Evolutionary conservation across 1,284 basidiomycete species (phyloP), one percentile per base, ranked within the genome.

Genomic region (Thecaphora frezii): DNA sequence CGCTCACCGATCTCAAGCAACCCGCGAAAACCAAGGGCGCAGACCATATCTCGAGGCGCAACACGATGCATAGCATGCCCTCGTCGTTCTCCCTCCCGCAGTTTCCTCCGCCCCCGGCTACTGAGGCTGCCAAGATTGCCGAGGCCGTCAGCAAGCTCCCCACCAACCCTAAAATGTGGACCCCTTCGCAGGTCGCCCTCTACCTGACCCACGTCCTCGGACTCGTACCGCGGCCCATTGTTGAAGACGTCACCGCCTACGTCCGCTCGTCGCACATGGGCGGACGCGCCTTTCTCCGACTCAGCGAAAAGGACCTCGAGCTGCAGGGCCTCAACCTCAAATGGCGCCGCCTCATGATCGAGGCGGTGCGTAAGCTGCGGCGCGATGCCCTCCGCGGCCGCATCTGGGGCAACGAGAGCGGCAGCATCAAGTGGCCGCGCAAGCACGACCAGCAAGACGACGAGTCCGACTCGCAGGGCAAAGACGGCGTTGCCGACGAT

Each of bases 331-430:
- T 75, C 37, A 75, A 75, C 51, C 36, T 60, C 16, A 69, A 69
- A 22, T 75, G 73, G 73, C 57, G 71, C 19, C 61, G 61, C 22
- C 54, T 75, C 36, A 72, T 75, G 69, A 53, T 74, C 46, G 73
- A 74, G 44, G 72, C 73, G 12, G 67, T 45, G 12, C 48, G 60
- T n/a, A 66, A 66, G 37, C 51, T 75, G 2, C 47, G 73, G 18
- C 45, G 69, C 12, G 73, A 75, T 48, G 65, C 69, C 13, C 54
- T 75, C 2, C 48, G 63, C 10, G 67, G 73, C n/a, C 52, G 69
- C 3, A 67, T 75, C 38, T 75, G 73, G 73, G 65, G 73, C 3
- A 51, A 65, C 36, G 62, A 57, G 5, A 55, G 56, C 7, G 67
- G 54, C 7, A 51, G 53, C 3, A 23, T 58, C 4, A 47, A 60